Base-by-base conservation (phyloP, 495 filamentous ascomycete genomes). In the Lophiotrema nucula region DNA sequence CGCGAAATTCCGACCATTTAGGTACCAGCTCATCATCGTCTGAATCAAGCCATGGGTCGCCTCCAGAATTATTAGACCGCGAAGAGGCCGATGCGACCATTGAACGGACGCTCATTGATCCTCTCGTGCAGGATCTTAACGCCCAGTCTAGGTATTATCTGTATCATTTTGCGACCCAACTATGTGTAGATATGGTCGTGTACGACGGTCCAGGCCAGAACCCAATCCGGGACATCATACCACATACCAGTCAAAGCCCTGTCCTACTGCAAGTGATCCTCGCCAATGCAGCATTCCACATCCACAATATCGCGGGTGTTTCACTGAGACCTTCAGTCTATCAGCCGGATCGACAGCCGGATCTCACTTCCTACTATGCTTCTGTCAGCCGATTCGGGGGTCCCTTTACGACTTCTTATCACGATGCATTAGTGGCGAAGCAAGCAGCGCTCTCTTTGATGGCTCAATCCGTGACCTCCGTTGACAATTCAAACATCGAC, bases 251-350 rank as follows among this genome's bases (percentile, higher is more conserved):
- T 35, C 35, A 19, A 11, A 37, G 53, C 38, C 62, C 62, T 4
- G 15, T 61, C 12, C 58, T 66, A 3, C 58, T 56, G 23, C 52
- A 66, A 22, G 44, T 66, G 22, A 61, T 66, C 4, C 21, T 66
- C 3, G 62, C 62, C 5, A 66, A 61, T 19, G 57, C 62, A 16
- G 62, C 62, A 43, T 57, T 53, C 51, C 62, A 61, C 37, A 35
- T 66, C 35, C 56, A 37, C 47, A 66, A 66, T 41, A 39, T 61
- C 13, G 47, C 58, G 11, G 31, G 38, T 10, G 45, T 60, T 2
- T 46, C 52, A 12, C 13, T 47, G 13, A 38, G n/a, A 5, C 27
- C 15, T 25, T 51, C 56, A 0, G 26, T 28, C 3, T 55, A 49
- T 13, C 60, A 64, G 21, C 3, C 49, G 33, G 22, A 53, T n/a